Base-by-base conservation (phyloP, 345 rosid genomes). In the Citrus cavaleriei region DNA sequence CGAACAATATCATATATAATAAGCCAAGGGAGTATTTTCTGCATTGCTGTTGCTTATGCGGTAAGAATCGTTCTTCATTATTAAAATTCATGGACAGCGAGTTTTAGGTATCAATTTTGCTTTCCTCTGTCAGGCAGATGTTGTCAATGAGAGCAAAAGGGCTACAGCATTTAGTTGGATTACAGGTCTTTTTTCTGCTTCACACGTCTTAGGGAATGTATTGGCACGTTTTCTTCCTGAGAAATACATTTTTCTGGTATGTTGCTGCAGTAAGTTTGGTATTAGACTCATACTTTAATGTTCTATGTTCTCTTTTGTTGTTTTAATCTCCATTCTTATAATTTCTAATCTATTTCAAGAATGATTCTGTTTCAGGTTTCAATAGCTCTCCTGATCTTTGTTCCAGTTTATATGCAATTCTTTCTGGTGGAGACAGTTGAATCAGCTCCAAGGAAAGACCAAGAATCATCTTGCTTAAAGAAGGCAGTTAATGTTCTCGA, bases 11-110 rank as follows among this genome's bases (percentile, higher is more conserved):
- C 92, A 13, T 84, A 77, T 75, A 87, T 89, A 77, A 67, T 87
- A 72, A 86, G 90, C 74, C 92, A 89, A 78, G 92, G 92, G 77
- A 89, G 89, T 76, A 82, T 89, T 73, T 87, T 87, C 86, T 87
- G 90, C 86, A 81, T 89, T 73, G 81, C 89, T 4, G 84, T 89
- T 74, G 89, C 90, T 51, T 89, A 87, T 77, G 87, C 84, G 78
- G 92, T 89, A 87, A 81, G 86, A 34, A 10, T 57, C 64, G 1
- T 5, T 68, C 32, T 37, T 46, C 65, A 1, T 12, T 28, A 46
- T 27, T 27, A 3, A 37, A 46, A 37, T 24, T 46, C 59, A 70
- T 32, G 59, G 67, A 65, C 67, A 1, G 18, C 28, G 58, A 72
- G 25, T 70, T 18, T 62, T 10, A 19, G 9, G 51, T 30, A 24